phyloP scores from a whole-genome alignment of 129 eudicot species.

The Chrysanthemum makinoi region DNA sequence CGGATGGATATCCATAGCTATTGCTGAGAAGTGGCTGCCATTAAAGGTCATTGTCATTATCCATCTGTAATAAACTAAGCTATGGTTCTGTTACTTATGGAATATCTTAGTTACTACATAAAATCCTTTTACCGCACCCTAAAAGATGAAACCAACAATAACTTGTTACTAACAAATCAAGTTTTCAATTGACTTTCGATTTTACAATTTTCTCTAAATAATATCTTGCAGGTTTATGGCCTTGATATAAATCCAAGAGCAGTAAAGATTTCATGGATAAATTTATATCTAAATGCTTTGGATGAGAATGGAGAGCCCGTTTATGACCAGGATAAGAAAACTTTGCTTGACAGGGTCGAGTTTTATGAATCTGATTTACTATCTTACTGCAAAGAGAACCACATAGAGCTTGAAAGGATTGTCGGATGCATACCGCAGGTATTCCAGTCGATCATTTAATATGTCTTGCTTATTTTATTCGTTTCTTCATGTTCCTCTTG shows the following conservation, averaged over 20 bases:
- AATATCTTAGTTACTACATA: too few relatives aligned
- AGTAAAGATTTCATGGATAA: slow-evolving; percentile 91
- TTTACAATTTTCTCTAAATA: slow-evolving; percentile 16
- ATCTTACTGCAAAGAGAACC: slow-evolving; percentile 81
- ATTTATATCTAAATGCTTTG: slow-evolving; percentile 84
- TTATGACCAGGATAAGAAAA: slow-evolving; percentile 80
- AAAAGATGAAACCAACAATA: too few relatives aligned
- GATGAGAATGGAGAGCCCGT: slow-evolving; percentile 85
- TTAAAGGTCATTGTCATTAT: slow-evolving; percentile 48
- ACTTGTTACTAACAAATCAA: slow-evolving; percentile 9
- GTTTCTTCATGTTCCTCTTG: slow-evolving; percentile 3
- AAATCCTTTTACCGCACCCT: too few relatives aligned
- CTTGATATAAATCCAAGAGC: slow-evolving; percentile 99
- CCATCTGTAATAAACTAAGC: slow-evolving; percentile 5
- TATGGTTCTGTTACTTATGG: too few relatives aligned
- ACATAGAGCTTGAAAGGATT: slow-evolving; percentile 91
- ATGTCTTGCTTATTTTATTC: slow-evolving; percentile 1
- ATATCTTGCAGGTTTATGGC: slow-evolving; percentile 73
- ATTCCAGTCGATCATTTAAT: slow-evolving; percentile 17
- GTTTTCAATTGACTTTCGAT: not conserved
- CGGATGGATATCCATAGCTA: slow-evolving; percentile 98
- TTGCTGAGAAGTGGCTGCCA: slow-evolving; percentile 93
- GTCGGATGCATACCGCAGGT: slow-evolving; percentile 99
- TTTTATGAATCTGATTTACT: slow-evolving; percentile 93
- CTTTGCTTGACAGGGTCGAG: slow-evolving; percentile 91